phyloP scores from a whole-genome alignment of 192 early-diverging fungal species.

The Coemansia brasiliensis region DNA sequence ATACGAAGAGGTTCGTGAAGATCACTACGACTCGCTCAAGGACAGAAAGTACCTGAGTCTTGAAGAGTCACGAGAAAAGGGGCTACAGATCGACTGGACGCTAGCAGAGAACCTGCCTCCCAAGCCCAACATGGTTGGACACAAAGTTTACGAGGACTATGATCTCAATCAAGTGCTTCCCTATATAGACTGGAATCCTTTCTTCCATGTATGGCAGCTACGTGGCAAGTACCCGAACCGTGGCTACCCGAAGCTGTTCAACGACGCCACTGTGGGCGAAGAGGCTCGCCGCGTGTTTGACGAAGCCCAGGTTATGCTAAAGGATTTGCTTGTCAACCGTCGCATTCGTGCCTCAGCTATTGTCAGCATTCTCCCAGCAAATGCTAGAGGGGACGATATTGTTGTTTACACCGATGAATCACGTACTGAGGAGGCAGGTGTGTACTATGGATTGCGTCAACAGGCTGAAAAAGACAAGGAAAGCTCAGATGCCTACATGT shows the following conservation, averaged over 20 bases:
- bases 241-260: slow-evolving; percentile 96
- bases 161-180: slow-evolving; percentile 72
- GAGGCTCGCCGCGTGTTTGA: slow-evolving; percentile 89
- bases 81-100: slow-evolving; percentile 70
- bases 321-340: slow-evolving; percentile 75
- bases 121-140: slow-evolving; percentile 83
- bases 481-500: slow-evolving; percentile 79
- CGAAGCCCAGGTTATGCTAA: slow-evolving; percentile 81
- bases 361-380: slow-evolving; percentile 87
- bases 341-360: slow-evolving; percentile 73
- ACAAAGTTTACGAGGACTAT: slow-evolving; percentile 72
- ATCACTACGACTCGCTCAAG: slow-evolving; percentile 90
- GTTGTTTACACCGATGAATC: slow-evolving; percentile 79
- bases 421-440: slow-evolving; percentile 63
- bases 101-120: slow-evolving; percentile 61
- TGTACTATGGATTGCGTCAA: slow-evolving; percentile 87
- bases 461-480: slow-evolving; percentile 86
- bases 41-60: slow-evolving; percentile 77
- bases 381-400: slow-evolving; percentile 88
- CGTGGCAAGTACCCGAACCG: slow-evolving; percentile 95
- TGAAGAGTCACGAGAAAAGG: slow-evolving; percentile 66
- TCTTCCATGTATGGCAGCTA: slow-evolving; percentile 98
- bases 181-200: slow-evolving; percentile 98
- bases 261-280: slow-evolving; percentile 87
- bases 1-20: slow-evolving; percentile 91